phyloP scores from a whole-genome alignment of 345 rosid species.

The Ceriops zippeliana region DNA sequence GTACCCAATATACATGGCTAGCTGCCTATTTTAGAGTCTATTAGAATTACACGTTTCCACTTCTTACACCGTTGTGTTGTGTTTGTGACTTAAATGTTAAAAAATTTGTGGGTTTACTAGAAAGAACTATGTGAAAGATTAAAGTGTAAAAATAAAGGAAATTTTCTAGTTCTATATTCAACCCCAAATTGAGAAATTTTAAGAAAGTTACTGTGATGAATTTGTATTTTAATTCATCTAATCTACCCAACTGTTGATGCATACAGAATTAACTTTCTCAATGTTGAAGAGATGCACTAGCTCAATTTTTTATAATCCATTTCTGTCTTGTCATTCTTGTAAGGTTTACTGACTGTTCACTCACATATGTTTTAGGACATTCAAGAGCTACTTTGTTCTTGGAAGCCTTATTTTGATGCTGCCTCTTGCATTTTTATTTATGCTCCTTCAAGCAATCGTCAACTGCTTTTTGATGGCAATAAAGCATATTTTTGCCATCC shows the following conservation, averaged over 20 bases:
- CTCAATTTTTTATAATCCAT: neutral
- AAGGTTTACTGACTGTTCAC: neutral
- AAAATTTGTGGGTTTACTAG: neutral
- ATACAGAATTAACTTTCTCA: neutral
- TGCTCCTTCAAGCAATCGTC: conserved; percentile 84
- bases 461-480: conserved; percentile 62
- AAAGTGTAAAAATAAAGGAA: neutral
- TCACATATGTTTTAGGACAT: conserved; percentile 54
- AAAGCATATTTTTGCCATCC: conserved; percentile 64
- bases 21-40: neutral
- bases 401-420: conserved; percentile 92
- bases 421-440: conserved; percentile 62
- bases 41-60: neutral
- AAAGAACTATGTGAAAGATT: neutral
- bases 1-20: conserved; percentile 27
- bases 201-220: neutral
- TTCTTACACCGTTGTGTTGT: neutral
- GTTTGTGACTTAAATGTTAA: neutral
- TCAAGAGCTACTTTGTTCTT: conserved; percentile 77
- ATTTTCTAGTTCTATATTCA: neutral
- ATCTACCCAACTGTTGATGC: neutral
- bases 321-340: neutral
- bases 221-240: neutral
- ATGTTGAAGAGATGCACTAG: neutral
- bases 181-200: neutral